Conservation (phyloP, 129 eudicot species). For the Lactuca sativa region DNA sequence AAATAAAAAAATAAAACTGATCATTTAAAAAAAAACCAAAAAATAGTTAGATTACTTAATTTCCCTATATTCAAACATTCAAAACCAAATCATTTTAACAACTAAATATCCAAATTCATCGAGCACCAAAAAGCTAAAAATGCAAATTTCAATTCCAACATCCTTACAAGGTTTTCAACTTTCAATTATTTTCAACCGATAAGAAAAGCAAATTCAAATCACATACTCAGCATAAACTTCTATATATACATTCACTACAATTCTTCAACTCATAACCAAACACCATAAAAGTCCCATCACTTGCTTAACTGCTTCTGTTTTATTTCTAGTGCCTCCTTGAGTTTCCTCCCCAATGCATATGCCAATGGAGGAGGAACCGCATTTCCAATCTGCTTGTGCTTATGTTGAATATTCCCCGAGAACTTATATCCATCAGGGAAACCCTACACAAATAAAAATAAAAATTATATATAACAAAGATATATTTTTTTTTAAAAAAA, state of each 20-base stretch:
- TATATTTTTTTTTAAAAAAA: too few species aligned
- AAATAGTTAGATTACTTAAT: too few species aligned
- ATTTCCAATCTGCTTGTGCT: slow-evolving; percentile 63
- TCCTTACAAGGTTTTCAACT: not conserved
- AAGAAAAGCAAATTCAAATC: slow-evolving; percentile 6
- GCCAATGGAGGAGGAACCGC: slow-evolving; percentile 70
- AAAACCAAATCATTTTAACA: too few species aligned
- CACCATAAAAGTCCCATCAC: not conserved
- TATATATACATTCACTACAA: slow-evolving; percentile 14
- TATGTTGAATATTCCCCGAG: slow-evolving; percentile 54
- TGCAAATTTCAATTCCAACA: not conserved
- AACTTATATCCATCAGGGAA: slow-evolving; percentile 57
- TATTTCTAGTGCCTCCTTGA: slow-evolving; percentile 51
- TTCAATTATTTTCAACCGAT: not conserved
- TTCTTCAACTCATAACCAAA: not conserved
- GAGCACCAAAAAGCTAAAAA: not conserved
- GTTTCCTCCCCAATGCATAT: slow-evolving; percentile 64
- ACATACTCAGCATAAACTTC: slow-evolving; percentile 6
- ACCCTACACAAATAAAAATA: slow-evolving; percentile 37
- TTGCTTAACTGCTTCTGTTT: slow-evolving; percentile 20
- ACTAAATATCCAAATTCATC: not conserved
- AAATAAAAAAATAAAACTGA: too few species aligned
- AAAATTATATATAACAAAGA: not conserved
- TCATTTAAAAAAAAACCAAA: too few species aligned
- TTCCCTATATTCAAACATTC: not conserved